Conservation (phyloP, 192 early-diverging fungal genomes). For the Backusella morwellensis region DNA sequence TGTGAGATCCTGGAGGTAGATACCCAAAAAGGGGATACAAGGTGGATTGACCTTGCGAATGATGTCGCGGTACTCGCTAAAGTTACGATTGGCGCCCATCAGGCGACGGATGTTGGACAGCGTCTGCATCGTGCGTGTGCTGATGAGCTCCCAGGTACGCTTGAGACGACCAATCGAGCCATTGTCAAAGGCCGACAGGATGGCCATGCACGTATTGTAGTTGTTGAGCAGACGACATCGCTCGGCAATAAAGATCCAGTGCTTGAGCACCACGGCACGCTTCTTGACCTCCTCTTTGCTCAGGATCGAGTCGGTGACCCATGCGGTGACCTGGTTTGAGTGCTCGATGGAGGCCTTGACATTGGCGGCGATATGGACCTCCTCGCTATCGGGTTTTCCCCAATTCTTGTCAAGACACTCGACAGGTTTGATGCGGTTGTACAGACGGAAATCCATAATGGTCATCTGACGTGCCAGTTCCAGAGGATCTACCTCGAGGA, state of each 20-base stretch:
- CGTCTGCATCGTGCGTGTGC: constrained; percentile 47
- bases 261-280: constrained; percentile 74
- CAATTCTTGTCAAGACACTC: constrained; percentile 91
- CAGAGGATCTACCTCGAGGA: constrained; percentile 85
- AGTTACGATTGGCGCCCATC: constrained; percentile 83
- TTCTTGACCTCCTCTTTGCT: constrained; percentile 78
- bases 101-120: constrained; percentile 64
- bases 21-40: constrained; percentile 79
- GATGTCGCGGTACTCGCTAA: constrained; percentile 74
- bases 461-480: constrained; percentile 98
- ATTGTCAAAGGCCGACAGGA: constrained; percentile 82
- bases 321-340: constrained; percentile 81
- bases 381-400: constrained; percentile 61
- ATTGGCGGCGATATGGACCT: constrained; percentile 60
- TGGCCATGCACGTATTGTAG: constrained; percentile 88
- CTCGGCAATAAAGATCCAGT: constrained; percentile 79
- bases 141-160: constrained; percentile 78
- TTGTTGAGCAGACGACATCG: constrained; percentile 82
- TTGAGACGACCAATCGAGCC: constrained; percentile 86
- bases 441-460: constrained; percentile 78
- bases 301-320: constrained; percentile 85
- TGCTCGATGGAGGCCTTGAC: constrained; percentile 85
- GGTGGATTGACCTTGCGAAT: constrained; percentile 76
- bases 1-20: constrained; percentile 83
- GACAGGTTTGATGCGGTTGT: constrained; percentile 75